Evolutionary conservation across 108 stramenopile species (phyloP), one percentile per base, ranked within the genome.

Genomic region (Poteriospumella lacustris): DNA sequence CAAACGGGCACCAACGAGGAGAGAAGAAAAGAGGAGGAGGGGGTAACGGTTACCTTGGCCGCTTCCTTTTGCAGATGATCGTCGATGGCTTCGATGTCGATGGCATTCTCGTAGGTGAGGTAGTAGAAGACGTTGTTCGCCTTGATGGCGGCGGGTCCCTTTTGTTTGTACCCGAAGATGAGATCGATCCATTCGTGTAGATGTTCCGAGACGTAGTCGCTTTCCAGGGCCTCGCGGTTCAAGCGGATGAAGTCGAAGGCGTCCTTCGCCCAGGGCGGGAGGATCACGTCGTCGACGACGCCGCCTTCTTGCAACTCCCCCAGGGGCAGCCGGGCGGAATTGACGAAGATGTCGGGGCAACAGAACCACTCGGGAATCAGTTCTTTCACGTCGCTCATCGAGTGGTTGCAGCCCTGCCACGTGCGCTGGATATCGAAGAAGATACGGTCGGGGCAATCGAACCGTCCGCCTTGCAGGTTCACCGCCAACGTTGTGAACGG

Each of bases 31-130:
- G 24, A 56, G 15, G 52, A 56, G 52, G 24, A 64, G n/a, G n/a
- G n/a, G n/a, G n/a, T n/a, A n/a, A n/a, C n/a, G n/a, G 3, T 64
- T 64, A 64, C 60, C 60, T 64, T 64, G 9, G 91, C 91, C 29
- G 94, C 94, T 12, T 89, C 83, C 24, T 90, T 80, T 44, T 91
- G 89, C 36, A 92, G 58, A 0, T 91, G 91, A 83, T 97, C 94
- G 15, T 87, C 86, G 47, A 98, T 94, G 79, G 89, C 90, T 58
- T 94, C 91, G 24, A 96, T 79, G 72, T 99, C 96, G 12, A 99
- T 94, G 19, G 92, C 88, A n/a, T 95, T 96, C 86, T 96, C 96
- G 79, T 99, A 99, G 3, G 92, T 94, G 24, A 97, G 88, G 68
- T 91, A 91, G 84, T 95, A 94, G 78, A 99, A 99, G 9, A 97